Evolutionary conservation across 2,329 filamentous ascomycete species (phyloP), one percentile per base, ranked within the genome.

Genomic region (Colletotrichum siamense): DNA sequence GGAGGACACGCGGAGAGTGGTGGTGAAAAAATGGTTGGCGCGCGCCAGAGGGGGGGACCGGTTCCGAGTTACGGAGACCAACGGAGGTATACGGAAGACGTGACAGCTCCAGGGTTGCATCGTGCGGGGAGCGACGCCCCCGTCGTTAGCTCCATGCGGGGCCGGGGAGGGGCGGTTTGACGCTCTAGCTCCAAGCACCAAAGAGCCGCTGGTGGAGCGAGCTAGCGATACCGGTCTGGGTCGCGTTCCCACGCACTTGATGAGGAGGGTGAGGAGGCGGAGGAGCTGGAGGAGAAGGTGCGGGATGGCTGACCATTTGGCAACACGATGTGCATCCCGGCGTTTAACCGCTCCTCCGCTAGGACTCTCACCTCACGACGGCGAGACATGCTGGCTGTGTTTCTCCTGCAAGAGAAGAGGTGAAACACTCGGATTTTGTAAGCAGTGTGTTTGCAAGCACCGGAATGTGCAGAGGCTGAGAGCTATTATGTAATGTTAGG

Each of bases 71-170:
- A 65, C 73, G 73, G 73, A 76, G 69, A 69, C 69, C 32, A 36
- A 73, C 73, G 73, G 70, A 76, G 73, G 64, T 76, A 49, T 49
- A 49, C 74, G 74, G 74, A 76, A 76, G 64, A 34, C 70, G 34
- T 69, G 74, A 76, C 64, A 66, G 28, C 28, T 65, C 59, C 28
- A 69, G 49, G 49, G 70, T 69, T 76, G 74, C 74, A 69, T 76
- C 34, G 74, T 74, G 74, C 70, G 74, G 73, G 74, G 74, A 65
- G 64, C 36, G 32, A 76, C 36, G 64, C 59, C 73, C 63, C 65
- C 57, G 34, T 73, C 64, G 18, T 52, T 76, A 74, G 74, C 74
- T 74, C 28, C 65, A 76, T 76, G 70, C 70, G 74, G 74, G 74
- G 74, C 70, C 65, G 32, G 22, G 61, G 22, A 55, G 69, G 34